Conservation (phyloP, 1,139 yeast genomes). For the Kodamaea suecica region DNA sequence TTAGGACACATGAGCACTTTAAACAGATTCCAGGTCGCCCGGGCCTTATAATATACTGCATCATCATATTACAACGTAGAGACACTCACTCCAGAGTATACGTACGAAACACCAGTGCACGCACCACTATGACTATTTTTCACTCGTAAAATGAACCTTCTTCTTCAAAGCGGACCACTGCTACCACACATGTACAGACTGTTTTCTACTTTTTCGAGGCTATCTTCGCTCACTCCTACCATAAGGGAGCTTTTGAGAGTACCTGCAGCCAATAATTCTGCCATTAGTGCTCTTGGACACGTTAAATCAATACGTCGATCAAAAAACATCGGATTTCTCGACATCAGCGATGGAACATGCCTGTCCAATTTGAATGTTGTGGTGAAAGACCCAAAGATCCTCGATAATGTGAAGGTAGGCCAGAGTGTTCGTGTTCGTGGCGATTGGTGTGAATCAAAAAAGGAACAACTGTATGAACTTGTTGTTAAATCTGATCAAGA, state of each 20-base stretch:
- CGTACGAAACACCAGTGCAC: too few relatives aligned
- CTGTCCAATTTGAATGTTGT: constrained; percentile 59
- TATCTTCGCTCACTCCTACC: constrained; percentile 19
- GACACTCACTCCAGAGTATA: too few relatives aligned
- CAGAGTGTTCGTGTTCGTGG: constrained; percentile 37
- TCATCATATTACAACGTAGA: too few relatives aligned
- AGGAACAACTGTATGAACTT: constrained; percentile 33
- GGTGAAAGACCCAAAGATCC: constrained; percentile 26
- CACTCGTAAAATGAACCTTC: too few relatives aligned
- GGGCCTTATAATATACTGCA: too few relatives aligned
- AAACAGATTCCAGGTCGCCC: too few relatives aligned
- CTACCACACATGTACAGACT: too few relatives aligned
- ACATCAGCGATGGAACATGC: constrained; percentile 73
- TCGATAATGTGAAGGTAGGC: constrained; percentile 38
- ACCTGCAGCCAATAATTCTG: constrained; percentile 28
- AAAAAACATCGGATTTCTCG: constrained; percentile 77
- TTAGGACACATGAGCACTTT: too few relatives aligned
- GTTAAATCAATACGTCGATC: constrained; percentile 66
- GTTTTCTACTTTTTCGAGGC: not conserved
- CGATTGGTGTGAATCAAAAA: constrained; percentile 30
- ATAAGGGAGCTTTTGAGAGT: constrained; percentile 30
- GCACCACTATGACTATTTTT: too few relatives aligned
- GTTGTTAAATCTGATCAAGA: constrained; percentile 16
- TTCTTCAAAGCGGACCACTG: too few relatives aligned
- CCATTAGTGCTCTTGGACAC: constrained; percentile 56